phyloP scores from a whole-genome alignment of 176 grass and related monocot genomes.

The Leersia perrieri region DNA sequence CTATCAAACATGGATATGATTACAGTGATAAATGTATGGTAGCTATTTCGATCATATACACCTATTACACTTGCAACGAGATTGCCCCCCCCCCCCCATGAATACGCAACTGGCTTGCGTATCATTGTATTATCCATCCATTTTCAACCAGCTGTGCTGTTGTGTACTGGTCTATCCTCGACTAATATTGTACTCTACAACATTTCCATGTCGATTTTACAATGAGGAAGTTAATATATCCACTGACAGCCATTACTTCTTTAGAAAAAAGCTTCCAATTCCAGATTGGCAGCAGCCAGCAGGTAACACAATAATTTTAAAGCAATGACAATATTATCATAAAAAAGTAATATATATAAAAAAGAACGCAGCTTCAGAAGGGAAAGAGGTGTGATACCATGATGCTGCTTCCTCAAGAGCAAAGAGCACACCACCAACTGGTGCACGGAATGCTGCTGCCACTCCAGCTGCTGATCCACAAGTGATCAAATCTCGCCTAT shows the following conservation, averaged over 20 bases:
- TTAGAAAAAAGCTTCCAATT: neutral
- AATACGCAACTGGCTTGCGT: no score
- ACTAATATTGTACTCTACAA: conserved; percentile 1
- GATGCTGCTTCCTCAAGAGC: conserved; percentile 97
- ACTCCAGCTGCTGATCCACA: conserved; percentile 91
- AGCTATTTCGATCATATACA: neutral
- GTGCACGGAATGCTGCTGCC: conserved; percentile 84
- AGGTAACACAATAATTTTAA: neutral
- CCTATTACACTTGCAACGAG: neutral
- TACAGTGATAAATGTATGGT: neutral
- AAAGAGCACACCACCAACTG: conserved; percentile 95
- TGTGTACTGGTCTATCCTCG: neutral
- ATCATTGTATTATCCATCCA: neutral
- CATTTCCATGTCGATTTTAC: neutral
- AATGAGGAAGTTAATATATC: neutral
- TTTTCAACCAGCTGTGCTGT: conserved; percentile 7
- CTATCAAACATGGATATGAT: neutral
- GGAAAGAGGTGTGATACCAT: conserved; percentile 56
- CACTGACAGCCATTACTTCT: neutral
- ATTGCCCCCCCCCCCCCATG: neutral
- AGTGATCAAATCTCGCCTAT: conserved; percentile 91
- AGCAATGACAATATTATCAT: neutral
- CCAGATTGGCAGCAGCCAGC: neutral
- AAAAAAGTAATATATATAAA: neutral
- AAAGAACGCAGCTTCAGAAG: neutral